Evolutionary conservation across 2,329 filamentous ascomycete species (phyloP).

Genomic region (Piedraia hortae): DNA sequence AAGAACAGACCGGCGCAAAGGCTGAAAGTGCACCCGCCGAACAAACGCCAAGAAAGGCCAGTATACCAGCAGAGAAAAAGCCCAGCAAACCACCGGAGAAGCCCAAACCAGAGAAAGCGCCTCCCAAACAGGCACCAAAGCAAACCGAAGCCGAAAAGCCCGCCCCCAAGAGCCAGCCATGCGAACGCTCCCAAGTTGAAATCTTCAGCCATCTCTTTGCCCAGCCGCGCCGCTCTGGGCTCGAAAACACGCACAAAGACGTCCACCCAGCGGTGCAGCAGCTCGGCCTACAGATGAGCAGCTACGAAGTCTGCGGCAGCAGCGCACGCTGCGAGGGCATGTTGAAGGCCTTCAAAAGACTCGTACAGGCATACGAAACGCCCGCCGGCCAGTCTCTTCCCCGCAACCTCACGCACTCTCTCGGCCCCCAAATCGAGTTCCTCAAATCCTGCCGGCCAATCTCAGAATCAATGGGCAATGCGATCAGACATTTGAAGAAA

Average conservation of each 20-base stretch:
- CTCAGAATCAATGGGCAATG: slow-evolving; percentile 90
- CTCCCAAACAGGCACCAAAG: slow-evolving; percentile 4
- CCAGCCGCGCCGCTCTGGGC: slow-evolving; percentile 37
- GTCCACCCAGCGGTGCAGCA: slow-evolving; percentile 69
- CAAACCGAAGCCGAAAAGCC: slow-evolving; percentile 2
- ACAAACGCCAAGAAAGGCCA: slow-evolving; percentile 3
- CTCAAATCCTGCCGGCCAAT: slow-evolving; percentile 82
- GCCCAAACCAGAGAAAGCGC: slow-evolving; percentile 7
- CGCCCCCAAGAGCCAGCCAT: slow-evolving; percentile 3
- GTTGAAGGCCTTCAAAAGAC: slow-evolving; percentile 69
- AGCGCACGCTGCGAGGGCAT: slow-evolving; percentile 71
- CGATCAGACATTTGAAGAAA: slow-evolving; percentile 80
- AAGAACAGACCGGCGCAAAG: slow-evolving; percentile 7
- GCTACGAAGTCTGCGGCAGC: slow-evolving; percentile 69
- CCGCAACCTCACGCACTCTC: slow-evolving; percentile 68
- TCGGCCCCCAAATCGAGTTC: slow-evolving; percentile 88
- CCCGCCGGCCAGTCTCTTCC: slow-evolving; percentile 62
- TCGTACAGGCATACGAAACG: slow-evolving; percentile 80
- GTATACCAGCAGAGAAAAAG: slow-evolving; percentile 4
- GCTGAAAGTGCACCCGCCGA: slow-evolving; percentile 4
- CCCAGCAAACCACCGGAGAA: slow-evolving; percentile 6
- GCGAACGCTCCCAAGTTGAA: slow-evolving; percentile 30
- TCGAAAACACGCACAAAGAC: slow-evolving; percentile 34
- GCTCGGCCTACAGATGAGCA: slow-evolving; percentile 69
- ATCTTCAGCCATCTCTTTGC: slow-evolving; percentile 45